Base-by-base conservation (phyloP, 306 rosid genomes). In the Lupinus albus region DNA sequence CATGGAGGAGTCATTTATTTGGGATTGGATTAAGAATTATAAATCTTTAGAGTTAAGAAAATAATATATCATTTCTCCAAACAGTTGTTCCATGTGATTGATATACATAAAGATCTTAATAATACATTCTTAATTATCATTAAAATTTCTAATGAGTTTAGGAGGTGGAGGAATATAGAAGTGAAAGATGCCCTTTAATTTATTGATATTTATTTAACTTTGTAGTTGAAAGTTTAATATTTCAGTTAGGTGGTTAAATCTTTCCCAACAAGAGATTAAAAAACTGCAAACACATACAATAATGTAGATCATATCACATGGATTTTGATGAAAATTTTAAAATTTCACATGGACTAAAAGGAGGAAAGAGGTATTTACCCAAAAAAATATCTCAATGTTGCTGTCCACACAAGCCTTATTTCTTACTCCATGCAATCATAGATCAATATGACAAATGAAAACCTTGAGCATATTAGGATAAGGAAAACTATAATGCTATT, bases 1-100 rank as follows among this genome's bases (percentile, higher is more conserved):
- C 87, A 83, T 83, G 87, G 83, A 67, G 56, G 78, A 71, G 53
- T 50, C 59, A 63, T 45, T 74, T 38, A 17, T 62, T 32, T 45
- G 48, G 57, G 80, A 75, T 78, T 55, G 64, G 71, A 47, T 58
- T 73, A 75, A 42, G 74, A 83, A 69, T 74, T 69, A 44, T 66
- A 81, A 79, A 48, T 39, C n/a, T n/a, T n/a, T n/a, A 30, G 36
- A 47, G 60, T 51, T 0, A 51, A 50, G 25, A 49, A 67, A 75
- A 63, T 5, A 11, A 14, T 8, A 14, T 8, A 36, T 2, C 57
- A 33, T 15, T 59, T 39, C 33, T 25, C 14, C n/a, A 42, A 46
- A 42, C n/a, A 55, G 41, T 30, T n/a, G 11, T 55, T 38, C 48
- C 14, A 49, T 70, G 50, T 21, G 60, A 61, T 61, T 16, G 64